A percentile compares a stretch with the other conserved stretches of the same genome.
phyloP scores from a whole-genome alignment of 2,329 filamentous ascomycete genomes.

The Dryadomyces quercivorus region DNA sequence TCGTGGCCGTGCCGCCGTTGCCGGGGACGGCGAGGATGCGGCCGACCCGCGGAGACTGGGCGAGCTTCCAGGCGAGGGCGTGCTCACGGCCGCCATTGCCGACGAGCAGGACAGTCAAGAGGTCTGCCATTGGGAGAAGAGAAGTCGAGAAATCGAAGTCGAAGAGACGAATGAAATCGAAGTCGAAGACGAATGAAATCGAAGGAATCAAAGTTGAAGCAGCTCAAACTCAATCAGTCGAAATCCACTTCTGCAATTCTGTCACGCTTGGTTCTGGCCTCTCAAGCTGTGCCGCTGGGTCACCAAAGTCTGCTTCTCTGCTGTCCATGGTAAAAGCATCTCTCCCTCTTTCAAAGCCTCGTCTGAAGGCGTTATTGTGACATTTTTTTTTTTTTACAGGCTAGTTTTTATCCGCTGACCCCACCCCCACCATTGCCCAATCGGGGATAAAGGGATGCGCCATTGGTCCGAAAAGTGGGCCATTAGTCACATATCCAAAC shows the following conservation, averaged over 20 bases:
- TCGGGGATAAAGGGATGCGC: no score
- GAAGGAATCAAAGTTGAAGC: no score
- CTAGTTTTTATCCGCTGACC: no score
- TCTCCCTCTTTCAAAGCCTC: neutral
- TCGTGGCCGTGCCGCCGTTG: constrained; percentile 73
- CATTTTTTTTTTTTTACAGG: no score
- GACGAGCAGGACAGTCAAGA: constrained; percentile 55
- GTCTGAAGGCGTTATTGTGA: neutral
- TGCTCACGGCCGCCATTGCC: constrained; percentile 94
- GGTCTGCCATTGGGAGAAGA: constrained; percentile 6
- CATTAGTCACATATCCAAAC: no score
- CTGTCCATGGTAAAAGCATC: neutral
- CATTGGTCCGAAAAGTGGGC: no score
- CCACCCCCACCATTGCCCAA: no score
- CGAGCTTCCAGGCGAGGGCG: constrained; percentile 86
- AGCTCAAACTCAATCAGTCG: no score
- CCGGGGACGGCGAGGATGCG: constrained; percentile 62
- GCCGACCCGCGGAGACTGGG: constrained; percentile 67
- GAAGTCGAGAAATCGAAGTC: no score
- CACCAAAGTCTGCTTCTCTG: neutral
- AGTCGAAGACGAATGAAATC: no score
- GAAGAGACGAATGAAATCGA: no score
- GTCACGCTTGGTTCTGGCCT: neutral
- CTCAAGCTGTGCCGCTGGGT: constrained; percentile 8
- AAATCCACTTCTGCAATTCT: no score